These are phyloP conservation scores for Collybiopsis luxurians DNA, from an alignment of 768 basidiomycete genomes.

Conservation along the genomic window DNA sequence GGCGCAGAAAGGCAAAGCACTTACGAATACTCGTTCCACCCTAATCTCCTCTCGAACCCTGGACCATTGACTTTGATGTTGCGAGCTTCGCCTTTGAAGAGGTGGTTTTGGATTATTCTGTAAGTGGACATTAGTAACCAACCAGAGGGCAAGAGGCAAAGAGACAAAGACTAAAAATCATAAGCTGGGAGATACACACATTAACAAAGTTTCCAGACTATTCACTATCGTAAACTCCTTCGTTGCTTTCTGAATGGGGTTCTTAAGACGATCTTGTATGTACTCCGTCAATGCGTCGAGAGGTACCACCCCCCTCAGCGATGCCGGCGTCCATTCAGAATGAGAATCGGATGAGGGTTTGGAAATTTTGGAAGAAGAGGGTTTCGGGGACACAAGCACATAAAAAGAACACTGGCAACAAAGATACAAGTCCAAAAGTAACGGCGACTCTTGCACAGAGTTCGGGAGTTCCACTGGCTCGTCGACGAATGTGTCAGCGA, in stretches of 20 bases:
- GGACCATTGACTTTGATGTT: constrained; percentile 50
- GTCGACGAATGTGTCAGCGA: background rate
- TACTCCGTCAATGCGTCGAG: constrained; percentile 40
- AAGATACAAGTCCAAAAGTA: constrained; percentile 71
- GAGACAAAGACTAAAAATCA: background rate
- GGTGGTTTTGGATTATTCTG: constrained; percentile 71
- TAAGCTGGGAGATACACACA: constrained; percentile 40
- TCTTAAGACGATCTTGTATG: constrained; percentile 52
- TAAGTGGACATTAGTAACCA: constrained; percentile 4
- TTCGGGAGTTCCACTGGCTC: background rate
- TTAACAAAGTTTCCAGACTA: constrained; percentile 64
- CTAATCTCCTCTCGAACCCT: constrained; percentile 61
- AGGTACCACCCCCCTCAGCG: background rate
- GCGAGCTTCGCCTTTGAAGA: constrained; percentile 70
- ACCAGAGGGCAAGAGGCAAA: background rate
- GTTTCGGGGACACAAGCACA: constrained; percentile 47
- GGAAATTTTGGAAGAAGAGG: background rate
- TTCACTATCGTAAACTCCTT: constrained; percentile 52
- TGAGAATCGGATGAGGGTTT: too few relatives aligned
- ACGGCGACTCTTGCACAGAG: constrained; percentile 12
- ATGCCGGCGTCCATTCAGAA: background rate
- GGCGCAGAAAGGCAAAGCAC: constrained; percentile 1
- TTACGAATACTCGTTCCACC: constrained; percentile 66
- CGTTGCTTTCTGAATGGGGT: constrained; percentile 55
- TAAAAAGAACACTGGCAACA: constrained; percentile 85